A percentile compares a stretch with the other conserved stretches of the same genome.
These are phyloP conservation scores for Populus tomentosa DNA, from an alignment of 441 rosid species.

Conservation along the genomic window DNA sequence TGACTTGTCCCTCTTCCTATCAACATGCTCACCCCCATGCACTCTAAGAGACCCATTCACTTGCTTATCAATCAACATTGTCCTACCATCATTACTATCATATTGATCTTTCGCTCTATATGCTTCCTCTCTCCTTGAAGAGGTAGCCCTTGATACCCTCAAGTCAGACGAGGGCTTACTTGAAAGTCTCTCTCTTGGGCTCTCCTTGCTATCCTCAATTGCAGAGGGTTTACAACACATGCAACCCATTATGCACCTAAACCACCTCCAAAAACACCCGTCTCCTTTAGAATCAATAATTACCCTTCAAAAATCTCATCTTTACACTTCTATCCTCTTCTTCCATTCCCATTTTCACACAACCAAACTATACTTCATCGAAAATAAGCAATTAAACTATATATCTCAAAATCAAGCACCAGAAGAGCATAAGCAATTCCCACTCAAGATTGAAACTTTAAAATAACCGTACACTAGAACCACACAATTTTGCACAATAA, in stretches of 20 bases:
- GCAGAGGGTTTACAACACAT: too few relatives aligned
- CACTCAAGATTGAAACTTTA: constrained; percentile 11
- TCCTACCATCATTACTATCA: constrained; percentile 58
- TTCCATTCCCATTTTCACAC: constrained; percentile 23
- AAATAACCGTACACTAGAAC: constrained; percentile 9
- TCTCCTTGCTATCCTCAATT: too few relatives aligned
- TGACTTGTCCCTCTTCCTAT: constrained; percentile 65
- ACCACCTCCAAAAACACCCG: too few relatives aligned
- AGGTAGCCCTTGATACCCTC: constrained; percentile 56
- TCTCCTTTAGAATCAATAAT: too few relatives aligned
- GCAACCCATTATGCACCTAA: too few relatives aligned
- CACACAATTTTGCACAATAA: constrained; percentile 1
- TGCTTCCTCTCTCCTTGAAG: constrained; percentile 75
- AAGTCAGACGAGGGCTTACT: constrained; percentile 55
- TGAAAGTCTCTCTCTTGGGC: constrained; percentile 53
- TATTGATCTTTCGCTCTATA: constrained; percentile 49
- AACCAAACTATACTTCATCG: constrained; percentile 12
- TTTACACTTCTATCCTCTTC: too few relatives aligned
- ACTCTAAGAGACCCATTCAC: constrained; percentile 49
- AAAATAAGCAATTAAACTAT: neutral
- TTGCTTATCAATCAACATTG: constrained; percentile 59
- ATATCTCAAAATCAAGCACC: neutral
- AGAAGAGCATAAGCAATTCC: constrained; percentile 10
- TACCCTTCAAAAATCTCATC: too few relatives aligned
- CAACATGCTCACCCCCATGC: constrained; percentile 49